Evolutionary conservation across 108 stramenopile genomes (phyloP).

Genomic region (Nitzschia sp.): DNA sequence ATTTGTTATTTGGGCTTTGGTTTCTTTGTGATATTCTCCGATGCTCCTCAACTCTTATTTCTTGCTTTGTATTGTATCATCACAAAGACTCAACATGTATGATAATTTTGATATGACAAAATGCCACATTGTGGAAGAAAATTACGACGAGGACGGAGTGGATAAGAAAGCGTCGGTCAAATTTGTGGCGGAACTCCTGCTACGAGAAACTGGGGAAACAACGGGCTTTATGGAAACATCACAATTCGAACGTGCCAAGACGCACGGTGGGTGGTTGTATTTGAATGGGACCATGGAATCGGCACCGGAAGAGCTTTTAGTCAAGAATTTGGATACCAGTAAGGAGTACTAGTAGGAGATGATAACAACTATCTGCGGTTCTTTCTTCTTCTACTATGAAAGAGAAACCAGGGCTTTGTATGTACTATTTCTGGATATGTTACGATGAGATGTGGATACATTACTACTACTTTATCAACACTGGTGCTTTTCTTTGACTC

Average conservation of each 20-base stretch:
- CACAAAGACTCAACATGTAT: constrained; percentile 51
- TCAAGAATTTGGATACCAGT: constrained; percentile 5
- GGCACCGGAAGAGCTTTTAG: constrained; percentile 9
- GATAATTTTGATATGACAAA: constrained; percentile 71
- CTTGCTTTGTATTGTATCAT: background rate
- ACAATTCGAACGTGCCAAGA: constrained; percentile 58
- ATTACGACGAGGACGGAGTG: constrained; percentile 48
- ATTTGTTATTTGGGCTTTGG: background rate
- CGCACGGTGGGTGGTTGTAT: constrained; percentile 71
- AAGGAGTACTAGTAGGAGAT: background rate
- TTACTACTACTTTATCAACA: too few relatives aligned
- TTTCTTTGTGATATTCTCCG: background rate
- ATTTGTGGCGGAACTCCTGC: constrained; percentile 66
- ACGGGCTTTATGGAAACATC: constrained; percentile 77
- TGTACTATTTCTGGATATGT: too few relatives aligned
- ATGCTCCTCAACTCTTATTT: background rate
- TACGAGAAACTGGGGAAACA: constrained; percentile 62
- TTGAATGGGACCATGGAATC: constrained; percentile 43
- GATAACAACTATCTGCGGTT: too few relatives aligned
- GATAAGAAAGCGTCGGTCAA: constrained; percentile 51
- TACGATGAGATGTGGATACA: too few relatives aligned
- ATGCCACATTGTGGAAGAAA: constrained; percentile 57
- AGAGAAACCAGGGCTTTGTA: too few relatives aligned
- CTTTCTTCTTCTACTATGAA: too few relatives aligned
- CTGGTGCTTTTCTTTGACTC: too few relatives aligned